These are phyloP conservation scores for Metschnikowia chrysomelidarum DNA, from an alignment of 805 yeast genomes.

Conservation along the genomic window DNA sequence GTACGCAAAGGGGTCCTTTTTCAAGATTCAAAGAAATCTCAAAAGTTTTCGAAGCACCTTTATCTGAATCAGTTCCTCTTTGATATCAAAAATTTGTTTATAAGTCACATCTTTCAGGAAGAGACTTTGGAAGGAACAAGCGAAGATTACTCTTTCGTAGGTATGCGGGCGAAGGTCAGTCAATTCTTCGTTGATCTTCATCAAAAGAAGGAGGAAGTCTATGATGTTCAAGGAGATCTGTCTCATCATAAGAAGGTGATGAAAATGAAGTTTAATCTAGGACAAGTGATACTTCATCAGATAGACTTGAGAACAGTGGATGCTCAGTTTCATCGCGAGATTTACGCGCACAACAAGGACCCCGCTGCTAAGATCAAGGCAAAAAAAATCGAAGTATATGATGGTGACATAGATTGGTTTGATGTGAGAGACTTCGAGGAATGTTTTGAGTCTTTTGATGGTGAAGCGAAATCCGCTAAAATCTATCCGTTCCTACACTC, in stretches of 20 bases:
- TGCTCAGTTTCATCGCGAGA: conserved; percentile 41
- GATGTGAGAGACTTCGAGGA: conserved; percentile 64
- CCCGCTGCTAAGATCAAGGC: conserved; percentile 9
- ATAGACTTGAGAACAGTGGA: conserved; percentile 61
- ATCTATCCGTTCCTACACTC: conserved; percentile 64
- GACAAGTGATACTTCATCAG: conserved; percentile 54
- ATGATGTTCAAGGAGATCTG: conserved; percentile 42
- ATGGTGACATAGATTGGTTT: conserved; percentile 58
- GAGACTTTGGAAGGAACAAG: conserved; percentile 32
- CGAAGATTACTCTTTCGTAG: conserved; percentile 57
- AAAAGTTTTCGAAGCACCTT: conserved; percentile 73
- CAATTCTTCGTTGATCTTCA: conserved; percentile 40
- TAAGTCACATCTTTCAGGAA: conserved; percentile 70
- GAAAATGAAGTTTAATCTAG: conserved; percentile 62
- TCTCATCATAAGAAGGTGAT: conserved; percentile 46
- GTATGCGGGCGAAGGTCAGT: conserved; percentile 52
- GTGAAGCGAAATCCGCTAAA: conserved; percentile 40
- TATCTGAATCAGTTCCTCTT: conserved; percentile 79
- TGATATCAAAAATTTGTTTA: conserved; percentile 64
- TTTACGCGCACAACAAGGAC: conserved; percentile 18
- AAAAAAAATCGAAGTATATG: conserved; percentile 39
- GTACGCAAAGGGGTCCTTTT: conserved; percentile 73
- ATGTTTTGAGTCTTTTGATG: conserved; percentile 43
- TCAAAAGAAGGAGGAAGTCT: conserved; percentile 38
- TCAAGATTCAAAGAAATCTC: conserved; percentile 49